Evolutionary conservation across 1,284 basidiomycete species (phyloP).

Genomic region (Hortiboletus rubellus): DNA sequence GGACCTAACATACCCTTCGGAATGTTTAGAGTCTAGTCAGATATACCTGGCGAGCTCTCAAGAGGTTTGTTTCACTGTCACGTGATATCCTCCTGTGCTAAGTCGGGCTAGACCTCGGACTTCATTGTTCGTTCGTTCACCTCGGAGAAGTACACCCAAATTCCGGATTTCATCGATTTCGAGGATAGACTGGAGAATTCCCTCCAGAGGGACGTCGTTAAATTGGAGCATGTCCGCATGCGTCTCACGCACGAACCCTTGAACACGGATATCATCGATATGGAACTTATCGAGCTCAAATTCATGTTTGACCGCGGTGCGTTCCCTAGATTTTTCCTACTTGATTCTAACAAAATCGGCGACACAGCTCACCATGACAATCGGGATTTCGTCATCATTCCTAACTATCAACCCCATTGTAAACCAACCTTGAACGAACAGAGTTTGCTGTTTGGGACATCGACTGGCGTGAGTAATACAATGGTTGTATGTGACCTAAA

Average conservation of each 20-base stretch:
- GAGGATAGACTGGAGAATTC: conserved; percentile 79
- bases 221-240: conserved; percentile 81
- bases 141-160: conserved; percentile 80
- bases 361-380: conserved; percentile 72
- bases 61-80: conserved; percentile 49
- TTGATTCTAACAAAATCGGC: conserved; percentile 10
- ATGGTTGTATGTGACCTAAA: not conserved
- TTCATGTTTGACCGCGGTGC: conserved; percentile 78
- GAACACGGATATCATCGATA: conserved; percentile 65
- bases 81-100: conserved; percentile 2
- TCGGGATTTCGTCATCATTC: conserved; percentile 76
- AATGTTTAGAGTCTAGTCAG: conserved; percentile 74
- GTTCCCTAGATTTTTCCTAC: conserved; percentile 28
- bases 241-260: conserved; percentile 72
- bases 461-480: conserved; percentile 54
- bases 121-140: conserved; percentile 76
- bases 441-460: conserved; percentile 61
- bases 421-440: conserved; percentile 58
- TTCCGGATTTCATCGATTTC: conserved; percentile 78
- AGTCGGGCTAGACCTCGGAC: conserved; percentile 62
- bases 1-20: conserved; percentile 67
- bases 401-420: conserved; percentile 68
- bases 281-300: conserved; percentile 80
- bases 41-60: conserved; percentile 76
- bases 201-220: conserved; percentile 73